phyloP scores from a whole-genome alignment of 1,284 basidiomycete genomes.

The Sanghuangporus sanghuang region DNA sequence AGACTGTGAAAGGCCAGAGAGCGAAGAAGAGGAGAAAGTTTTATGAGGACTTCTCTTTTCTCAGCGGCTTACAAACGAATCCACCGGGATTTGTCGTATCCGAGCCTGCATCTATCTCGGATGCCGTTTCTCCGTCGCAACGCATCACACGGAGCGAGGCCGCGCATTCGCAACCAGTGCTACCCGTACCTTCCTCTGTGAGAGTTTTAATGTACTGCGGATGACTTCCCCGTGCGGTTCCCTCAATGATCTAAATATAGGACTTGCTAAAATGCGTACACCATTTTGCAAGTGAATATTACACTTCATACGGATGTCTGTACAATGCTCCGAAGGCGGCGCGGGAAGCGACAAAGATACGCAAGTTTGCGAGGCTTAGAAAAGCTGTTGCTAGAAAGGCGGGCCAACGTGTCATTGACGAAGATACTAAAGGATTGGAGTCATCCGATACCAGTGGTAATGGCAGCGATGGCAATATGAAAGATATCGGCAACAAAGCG shows the following conservation, averaged over 20 bases:
- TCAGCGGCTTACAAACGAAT: conserved; percentile 20
- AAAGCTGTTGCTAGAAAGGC: conserved; percentile 21
- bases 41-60: conserved; percentile 34
- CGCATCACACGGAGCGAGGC: not conserved
- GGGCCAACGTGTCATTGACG: conserved; percentile 8
- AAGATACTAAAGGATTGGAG: not conserved
- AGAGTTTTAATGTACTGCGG: conserved; percentile 20
- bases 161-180: not conserved
- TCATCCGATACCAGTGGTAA: not conserved
- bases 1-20: conserved; percentile 24
- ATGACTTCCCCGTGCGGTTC: conserved; percentile 11
- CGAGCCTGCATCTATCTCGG: not conserved
- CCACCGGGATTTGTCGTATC: conserved; percentile 15
- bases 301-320: conserved; percentile 53
- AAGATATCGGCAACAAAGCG: conserved; percentile 1
- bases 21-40: conserved; percentile 35
- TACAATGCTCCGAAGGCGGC: conserved; percentile 44
- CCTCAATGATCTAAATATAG: conserved; percentile 30
- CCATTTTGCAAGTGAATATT: conserved; percentile 58
- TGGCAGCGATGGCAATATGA: conserved; percentile 1
- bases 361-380: conserved; percentile 23
- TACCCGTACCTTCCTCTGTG: conserved; percentile 44
- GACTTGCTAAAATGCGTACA: conserved; percentile 70
- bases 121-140: not conserved
- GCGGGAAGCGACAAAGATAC: conserved; percentile 37